Evolutionary conservation across 495 filamentous ascomycete species (phyloP).

Genomic region (Penicillium nucicola): DNA sequence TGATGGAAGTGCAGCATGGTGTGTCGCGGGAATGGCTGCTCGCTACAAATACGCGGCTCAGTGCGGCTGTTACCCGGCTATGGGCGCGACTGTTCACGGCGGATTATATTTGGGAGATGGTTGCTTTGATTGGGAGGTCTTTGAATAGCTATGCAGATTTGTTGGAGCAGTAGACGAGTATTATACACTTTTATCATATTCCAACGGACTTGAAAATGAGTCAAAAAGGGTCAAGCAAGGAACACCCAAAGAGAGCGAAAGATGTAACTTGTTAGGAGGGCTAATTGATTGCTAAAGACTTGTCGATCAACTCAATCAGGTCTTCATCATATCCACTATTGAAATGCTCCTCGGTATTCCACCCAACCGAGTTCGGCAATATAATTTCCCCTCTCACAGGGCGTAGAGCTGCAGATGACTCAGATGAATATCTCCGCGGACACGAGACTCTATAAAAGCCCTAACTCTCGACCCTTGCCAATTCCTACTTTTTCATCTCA

Average conservation of each 20-base stretch:
- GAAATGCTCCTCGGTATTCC: too few relatives aligned
- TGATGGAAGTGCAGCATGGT: constrained; percentile 60
- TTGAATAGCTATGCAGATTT: constrained; percentile 64
- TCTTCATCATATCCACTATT: background rate
- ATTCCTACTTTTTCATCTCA: background rate
- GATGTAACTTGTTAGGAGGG: too few relatives aligned
- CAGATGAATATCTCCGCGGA: too few relatives aligned
- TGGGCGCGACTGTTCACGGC: constrained; percentile 70
- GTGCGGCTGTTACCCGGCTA: constrained; percentile 59
- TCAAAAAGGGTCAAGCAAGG: too few relatives aligned
- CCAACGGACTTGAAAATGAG: background rate
- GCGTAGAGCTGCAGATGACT: too few relatives aligned
- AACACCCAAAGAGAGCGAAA: too few relatives aligned
- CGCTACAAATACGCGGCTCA: constrained; percentile 56
- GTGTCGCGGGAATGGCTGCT: constrained; percentile 48
- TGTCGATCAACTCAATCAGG: background rate
- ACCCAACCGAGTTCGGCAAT: too few relatives aligned
- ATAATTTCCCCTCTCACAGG: too few relatives aligned
- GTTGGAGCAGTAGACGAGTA: constrained; percentile 37
- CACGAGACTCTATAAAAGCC: too few relatives aligned
- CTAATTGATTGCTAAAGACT: too few relatives aligned
- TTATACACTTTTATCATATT: too few relatives aligned
- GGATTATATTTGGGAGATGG: constrained; percentile 65
- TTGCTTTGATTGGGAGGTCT: constrained; percentile 59
- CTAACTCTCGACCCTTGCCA: background rate